phyloP scores from a whole-genome alignment of 441 rosid species.

The Populus trichocarpa region DNA sequence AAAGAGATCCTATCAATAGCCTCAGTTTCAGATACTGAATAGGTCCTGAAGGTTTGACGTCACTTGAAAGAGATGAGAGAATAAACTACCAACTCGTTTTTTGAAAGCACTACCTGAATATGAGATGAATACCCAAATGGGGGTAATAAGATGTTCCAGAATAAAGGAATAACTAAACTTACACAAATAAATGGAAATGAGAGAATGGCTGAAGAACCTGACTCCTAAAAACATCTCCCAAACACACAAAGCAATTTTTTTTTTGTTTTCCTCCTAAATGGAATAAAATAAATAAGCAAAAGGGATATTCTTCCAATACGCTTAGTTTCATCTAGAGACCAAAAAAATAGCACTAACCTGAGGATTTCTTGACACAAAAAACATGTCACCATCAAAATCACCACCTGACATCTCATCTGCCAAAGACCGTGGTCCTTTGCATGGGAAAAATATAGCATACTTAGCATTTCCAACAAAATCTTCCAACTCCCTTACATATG shows the following conservation, averaged over 20 bases:
- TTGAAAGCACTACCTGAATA: background rate
- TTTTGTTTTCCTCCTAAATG: background rate
- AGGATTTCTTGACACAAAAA: slow-evolving; percentile 63
- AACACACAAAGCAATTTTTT: background rate
- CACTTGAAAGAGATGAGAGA: background rate
- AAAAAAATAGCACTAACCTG: slow-evolving; percentile 38
- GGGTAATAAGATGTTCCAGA: background rate
- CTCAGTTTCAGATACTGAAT: too few species aligned
- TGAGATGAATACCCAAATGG: background rate
- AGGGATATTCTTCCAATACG: background rate
- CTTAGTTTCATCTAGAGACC: too few species aligned
- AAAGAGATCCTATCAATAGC: too few species aligned
- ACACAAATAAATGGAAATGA: background rate
- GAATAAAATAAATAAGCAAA: background rate
- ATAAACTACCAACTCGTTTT: background rate
- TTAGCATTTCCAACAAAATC: slow-evolving; percentile 60
- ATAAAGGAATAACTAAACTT: too few species aligned
- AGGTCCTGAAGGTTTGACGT: background rate
- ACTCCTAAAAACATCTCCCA: background rate
- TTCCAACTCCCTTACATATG: slow-evolving; percentile 45
- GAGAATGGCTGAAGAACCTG: background rate
- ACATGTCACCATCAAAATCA: slow-evolving; percentile 78
- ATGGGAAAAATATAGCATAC: slow-evolving; percentile 70
- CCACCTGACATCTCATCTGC: slow-evolving; percentile 82
- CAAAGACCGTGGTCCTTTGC: slow-evolving; percentile 63